Percentiles rank a stretch among this genome's conserved stretches.
Conservation (phyloP, 140 eudicot species). For the Oenanthe javanica region DNA sequence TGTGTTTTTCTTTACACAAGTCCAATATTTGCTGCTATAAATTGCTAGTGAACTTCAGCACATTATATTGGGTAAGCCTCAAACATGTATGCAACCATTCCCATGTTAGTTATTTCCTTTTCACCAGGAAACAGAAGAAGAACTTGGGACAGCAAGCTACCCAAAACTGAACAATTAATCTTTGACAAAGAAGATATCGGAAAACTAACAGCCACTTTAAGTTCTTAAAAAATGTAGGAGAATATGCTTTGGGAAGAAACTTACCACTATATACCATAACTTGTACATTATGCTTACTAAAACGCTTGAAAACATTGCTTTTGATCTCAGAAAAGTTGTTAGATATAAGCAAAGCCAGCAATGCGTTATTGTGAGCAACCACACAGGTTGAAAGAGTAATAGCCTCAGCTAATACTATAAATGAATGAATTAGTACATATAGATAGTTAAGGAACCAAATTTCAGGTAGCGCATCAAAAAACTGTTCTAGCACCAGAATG, state of each 20-base stretch:
- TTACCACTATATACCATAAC: constrained; percentile 80
- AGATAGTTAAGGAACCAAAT: constrained; percentile 47
- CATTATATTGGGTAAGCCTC: background rate
- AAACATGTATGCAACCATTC: background rate
- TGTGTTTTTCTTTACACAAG: background rate
- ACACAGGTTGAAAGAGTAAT: constrained; percentile 86
- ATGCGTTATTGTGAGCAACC: constrained; percentile 94
- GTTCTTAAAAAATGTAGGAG: background rate
- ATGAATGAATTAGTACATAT: constrained; percentile 86
- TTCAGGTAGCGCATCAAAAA: background rate
- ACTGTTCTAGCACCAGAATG: background rate
- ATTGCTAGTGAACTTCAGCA: background rate
- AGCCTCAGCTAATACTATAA: constrained; percentile 84
- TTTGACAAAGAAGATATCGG: background rate
- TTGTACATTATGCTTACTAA: constrained; percentile 85
- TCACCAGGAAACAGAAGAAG: background rate
- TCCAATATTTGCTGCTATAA: background rate
- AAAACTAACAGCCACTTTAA: background rate
- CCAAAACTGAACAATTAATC: no score
- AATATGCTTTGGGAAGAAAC: constrained; percentile 11
- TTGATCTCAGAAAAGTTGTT: constrained; percentile 95
- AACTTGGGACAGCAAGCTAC: background rate
- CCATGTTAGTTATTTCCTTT: background rate
- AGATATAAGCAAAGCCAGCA: constrained; percentile 83
- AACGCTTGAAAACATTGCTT: constrained; percentile 89